A percentile compares a stretch with the other conserved stretches of the same genome.
Conservation (phyloP, 2,329 filamentous ascomycete genomes). For the Botryotinia globosa region DNA sequence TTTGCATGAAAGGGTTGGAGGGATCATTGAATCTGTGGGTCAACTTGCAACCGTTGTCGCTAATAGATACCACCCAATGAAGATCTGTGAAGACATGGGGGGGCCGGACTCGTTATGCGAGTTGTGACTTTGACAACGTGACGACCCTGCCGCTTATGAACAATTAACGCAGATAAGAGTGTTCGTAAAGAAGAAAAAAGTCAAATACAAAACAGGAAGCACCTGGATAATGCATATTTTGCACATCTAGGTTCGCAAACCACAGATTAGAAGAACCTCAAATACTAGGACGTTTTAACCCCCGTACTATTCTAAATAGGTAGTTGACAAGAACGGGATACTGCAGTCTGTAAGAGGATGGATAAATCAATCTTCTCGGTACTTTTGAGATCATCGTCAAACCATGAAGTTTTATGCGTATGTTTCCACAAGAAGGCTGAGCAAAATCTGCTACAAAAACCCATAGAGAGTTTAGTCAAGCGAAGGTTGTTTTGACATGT, state of each 20-base stretch:
- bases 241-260: neutral
- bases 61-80: slow-evolving; percentile 20
- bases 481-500: slow-evolving; percentile 14
- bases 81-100: slow-evolving; percentile 14
- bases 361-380: neutral
- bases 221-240: neutral
- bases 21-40: slow-evolving; percentile 27
- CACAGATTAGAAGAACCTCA: neutral
- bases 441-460: slow-evolving; percentile 11
- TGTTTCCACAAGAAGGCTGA: slow-evolving; percentile 3
- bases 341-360: slow-evolving; percentile 6
- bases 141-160: slow-evolving; percentile 17
- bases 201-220: slow-evolving; percentile 2
- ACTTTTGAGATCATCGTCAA: slow-evolving; percentile 14
- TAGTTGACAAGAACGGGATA: slow-evolving; percentile 4
- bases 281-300: slow-evolving; percentile 8
- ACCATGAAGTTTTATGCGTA: slow-evolving; percentile 4
- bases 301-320: neutral
- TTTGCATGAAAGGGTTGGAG: slow-evolving; percentile 23
- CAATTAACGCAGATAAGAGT: slow-evolving; percentile 8
- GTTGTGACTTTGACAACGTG: slow-evolving; percentile 20
- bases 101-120: slow-evolving; percentile 11
- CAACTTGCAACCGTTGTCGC: slow-evolving; percentile 22
- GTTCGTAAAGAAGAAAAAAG: neutral
- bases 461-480: slow-evolving; percentile 6